Base-by-base conservation (phyloP, 176 grass and related monocot species). In the Triticum dicoccoides region DNA sequence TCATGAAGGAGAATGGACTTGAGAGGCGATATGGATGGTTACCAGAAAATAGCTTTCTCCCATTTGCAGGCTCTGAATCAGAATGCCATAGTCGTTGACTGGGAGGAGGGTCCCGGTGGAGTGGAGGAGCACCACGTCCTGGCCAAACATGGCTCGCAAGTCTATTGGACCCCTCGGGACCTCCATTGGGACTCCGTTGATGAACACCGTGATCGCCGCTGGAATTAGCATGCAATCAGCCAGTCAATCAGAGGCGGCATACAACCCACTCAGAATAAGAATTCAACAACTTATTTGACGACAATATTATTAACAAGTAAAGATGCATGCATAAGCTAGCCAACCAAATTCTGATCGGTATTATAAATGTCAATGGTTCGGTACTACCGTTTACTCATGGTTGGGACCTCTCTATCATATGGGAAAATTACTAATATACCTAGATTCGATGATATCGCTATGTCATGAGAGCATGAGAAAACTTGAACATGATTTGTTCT, bases 201-300 rank as follows among this genome's bases (percentile, higher is more conserved):
- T 95, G 91, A 95, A 95, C 88, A 98, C 96, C 80, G 91, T 98
- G 89, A 98, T 95, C 47, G 86, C 95, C 86, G 89, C 95, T 98
- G 83, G 82, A 88, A 88, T 91, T 91, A 69, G 61, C 77, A 91
- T 38, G 4, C 81, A 86, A 83, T 69, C 49, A 86, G 39, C 67
- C 79, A 66, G 73, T 83, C 83, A 86, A 21, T 89, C 74, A 78
- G 33, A 80, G 44, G 24, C 34, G 86, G 61, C 54, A 80, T 79
- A 75, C 42, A 84, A 62, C 21, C 61, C 59, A 76, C 44, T 68
- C 27, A 33, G 32, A 20, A 74, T 33, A 59, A 41, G 30, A 11
- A 69, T 33, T 65, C 71, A 76, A 51, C 41, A 65, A 29, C 33
- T 76, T 27, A 62, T 78, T 56, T 78, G 79, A 71, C n/a, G 11